Evolutionary conservation across 768 basidiomycete genomes (phyloP).

Genomic region (Mycena amicta): DNA sequence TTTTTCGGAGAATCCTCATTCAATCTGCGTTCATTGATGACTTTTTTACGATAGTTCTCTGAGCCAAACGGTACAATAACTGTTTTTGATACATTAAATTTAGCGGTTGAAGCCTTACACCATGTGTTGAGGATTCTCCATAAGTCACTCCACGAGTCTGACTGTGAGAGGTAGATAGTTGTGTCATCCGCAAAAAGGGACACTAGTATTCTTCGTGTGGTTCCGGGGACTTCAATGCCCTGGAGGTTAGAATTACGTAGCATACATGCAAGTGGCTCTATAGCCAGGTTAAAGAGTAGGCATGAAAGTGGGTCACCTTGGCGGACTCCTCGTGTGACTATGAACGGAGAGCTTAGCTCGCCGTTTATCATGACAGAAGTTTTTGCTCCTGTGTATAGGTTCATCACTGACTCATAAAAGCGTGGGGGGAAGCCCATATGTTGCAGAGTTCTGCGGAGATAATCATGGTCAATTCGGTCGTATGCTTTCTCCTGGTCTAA

Average conservation of each 20-base stretch:
- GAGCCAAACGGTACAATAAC: neutral
- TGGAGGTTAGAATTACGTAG: neutral
- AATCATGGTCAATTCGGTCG: slow-evolving; percentile 12
- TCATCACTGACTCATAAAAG: neutral
- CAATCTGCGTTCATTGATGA: neutral
- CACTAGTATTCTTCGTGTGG: neutral
- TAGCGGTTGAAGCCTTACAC: neutral
- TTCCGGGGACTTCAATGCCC: neutral
- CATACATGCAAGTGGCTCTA: slow-evolving; percentile 1
- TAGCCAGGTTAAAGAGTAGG: neutral
- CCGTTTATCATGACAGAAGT: neutral
- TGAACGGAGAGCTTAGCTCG: neutral
- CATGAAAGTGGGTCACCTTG: slow-evolving; percentile 1
- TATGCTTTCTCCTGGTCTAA: slow-evolving; percentile 4
- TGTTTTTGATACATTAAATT: neutral
- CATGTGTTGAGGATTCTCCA: neutral
- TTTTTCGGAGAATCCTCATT: neutral
- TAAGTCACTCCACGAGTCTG: neutral
- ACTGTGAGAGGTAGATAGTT: neutral
- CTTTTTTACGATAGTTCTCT: neutral
- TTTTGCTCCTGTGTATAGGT: neutral
- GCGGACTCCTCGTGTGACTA: neutral
- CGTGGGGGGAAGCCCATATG: neutral
- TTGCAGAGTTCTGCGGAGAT: slow-evolving; percentile 2
- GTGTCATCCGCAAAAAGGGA: neutral